Conservation (phyloP, 805 yeast species). For the Yamadazyma akitaensis region DNA sequence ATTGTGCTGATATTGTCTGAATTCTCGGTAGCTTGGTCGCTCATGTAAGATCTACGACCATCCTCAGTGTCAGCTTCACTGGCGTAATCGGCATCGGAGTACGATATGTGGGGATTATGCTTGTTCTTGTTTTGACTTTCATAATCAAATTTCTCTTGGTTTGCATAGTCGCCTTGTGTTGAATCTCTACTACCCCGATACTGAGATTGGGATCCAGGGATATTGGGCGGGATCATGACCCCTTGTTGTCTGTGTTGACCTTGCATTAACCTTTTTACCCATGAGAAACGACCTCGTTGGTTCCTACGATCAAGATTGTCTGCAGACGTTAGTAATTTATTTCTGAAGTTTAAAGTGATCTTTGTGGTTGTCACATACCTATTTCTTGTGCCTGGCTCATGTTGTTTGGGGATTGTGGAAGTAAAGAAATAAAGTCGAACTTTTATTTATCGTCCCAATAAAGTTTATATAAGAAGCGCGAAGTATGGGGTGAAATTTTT, state of each 20-base stretch:
- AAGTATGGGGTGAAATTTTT: not conserved
- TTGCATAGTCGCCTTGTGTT: not conserved
- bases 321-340: slow-evolving; percentile 1
- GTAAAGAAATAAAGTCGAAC: too few relatives aligned
- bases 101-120: not conserved
- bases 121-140: not conserved
- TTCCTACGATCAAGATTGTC: slow-evolving; percentile 12
- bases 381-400: slow-evolving; percentile 6
- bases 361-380: slow-evolving; percentile 2
- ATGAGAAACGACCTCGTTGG: slow-evolving; percentile 13
- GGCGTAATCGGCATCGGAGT: slow-evolving; percentile 7
- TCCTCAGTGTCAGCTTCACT: slow-evolving; percentile 2
- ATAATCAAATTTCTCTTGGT: not conserved
- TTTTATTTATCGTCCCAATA: too few relatives aligned
- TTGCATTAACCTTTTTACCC: slow-evolving; percentile 17
- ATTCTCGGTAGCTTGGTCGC: slow-evolving; percentile 19
- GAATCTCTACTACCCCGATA: not conserved
- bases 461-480: too few relatives aligned
- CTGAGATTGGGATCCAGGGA: not conserved
- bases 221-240: not conserved
- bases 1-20: slow-evolving; percentile 45
- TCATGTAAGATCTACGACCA: slow-evolving; percentile 6
- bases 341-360: not conserved
- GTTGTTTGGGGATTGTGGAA: too few relatives aligned
- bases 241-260: slow-evolving; percentile 10